These are phyloP conservation scores for Agarophyton chilense DNA, from an alignment of 23 red algal species.

Conservation along the genomic window DNA sequence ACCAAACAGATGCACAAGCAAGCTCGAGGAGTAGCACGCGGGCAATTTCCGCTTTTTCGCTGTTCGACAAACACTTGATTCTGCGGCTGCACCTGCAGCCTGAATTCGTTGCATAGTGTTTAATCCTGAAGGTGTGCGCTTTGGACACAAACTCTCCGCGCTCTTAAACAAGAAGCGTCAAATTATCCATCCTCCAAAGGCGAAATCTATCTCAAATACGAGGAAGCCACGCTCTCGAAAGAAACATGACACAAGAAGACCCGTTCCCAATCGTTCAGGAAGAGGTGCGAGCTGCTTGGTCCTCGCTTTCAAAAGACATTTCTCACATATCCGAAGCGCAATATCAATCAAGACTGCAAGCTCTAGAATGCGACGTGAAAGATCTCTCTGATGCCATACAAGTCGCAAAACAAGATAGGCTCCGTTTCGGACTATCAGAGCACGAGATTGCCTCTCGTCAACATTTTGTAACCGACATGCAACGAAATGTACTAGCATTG, in stretches of 20 bases:
- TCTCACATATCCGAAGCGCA: conserved; percentile 24
- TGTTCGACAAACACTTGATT: too few species aligned
- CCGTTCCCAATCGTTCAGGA: conserved; percentile 58
- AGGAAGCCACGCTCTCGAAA: background rate
- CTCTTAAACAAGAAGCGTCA: background rate
- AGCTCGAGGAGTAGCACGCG: too few species aligned
- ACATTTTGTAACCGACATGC: conserved; percentile 40
- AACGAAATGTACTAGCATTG: background rate
- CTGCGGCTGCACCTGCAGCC: too few species aligned
- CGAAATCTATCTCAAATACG: too few species aligned
- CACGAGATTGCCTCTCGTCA: conserved; percentile 31
- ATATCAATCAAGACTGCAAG: conserved; percentile 16
- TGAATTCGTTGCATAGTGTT: too few species aligned
- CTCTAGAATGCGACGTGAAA: conserved; percentile 51
- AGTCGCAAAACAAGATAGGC: conserved; percentile 24
- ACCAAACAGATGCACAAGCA: too few species aligned
- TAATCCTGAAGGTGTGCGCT: too few species aligned
- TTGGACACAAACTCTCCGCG: too few species aligned
- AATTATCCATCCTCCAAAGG: background rate
- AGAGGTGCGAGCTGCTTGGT: conserved; percentile 45
- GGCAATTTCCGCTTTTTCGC: too few species aligned
- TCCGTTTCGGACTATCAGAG: conserved; percentile 32
- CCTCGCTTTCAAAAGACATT: conserved; percentile 13
- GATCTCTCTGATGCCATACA: conserved; percentile 57
- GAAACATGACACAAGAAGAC: conserved; percentile 33